Percentiles rank a stretch among this genome's conserved stretches.
phyloP scores from a whole-genome alignment of 306 rosid genomes.

The Ziziphus jujuba region DNA sequence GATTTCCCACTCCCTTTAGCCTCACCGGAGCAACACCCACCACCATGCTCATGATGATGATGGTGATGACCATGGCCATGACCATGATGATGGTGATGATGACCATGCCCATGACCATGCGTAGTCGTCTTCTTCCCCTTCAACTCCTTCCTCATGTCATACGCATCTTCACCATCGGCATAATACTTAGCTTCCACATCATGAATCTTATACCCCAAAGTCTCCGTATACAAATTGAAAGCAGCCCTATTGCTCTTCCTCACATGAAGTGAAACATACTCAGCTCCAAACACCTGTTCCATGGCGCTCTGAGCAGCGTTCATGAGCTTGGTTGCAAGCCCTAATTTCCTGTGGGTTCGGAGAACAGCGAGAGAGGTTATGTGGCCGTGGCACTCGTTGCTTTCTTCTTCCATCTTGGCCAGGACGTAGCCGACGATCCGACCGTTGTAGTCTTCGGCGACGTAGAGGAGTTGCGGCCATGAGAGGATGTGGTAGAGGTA shows the following conservation, averaged over 20 bases:
- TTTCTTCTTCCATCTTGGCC: conserved; percentile 96
- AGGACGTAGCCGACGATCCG: conserved; percentile 92
- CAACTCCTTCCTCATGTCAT: conserved; percentile 95
- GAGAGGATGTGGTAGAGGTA: conserved; percentile 95
- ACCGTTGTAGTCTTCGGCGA: conserved; percentile 95
- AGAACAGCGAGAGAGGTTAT: conserved; percentile 96
- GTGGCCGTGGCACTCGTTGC: conserved; percentile 96
- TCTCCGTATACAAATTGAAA: conserved; percentile 74
- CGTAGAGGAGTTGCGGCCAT: conserved; percentile 97
- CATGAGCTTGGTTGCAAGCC: conserved; percentile 98
- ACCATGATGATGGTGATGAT: conserved; percentile 32
- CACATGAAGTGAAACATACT: conserved; percentile 89
- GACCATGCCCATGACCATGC: conserved; percentile 35
- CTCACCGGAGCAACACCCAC: conserved; percentile 82
- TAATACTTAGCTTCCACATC: conserved; percentile 94
- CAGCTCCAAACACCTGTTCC: conserved; percentile 91
- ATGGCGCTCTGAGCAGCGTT: conserved; percentile 93
- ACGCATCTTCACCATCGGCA: conserved; percentile 97
- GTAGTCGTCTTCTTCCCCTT: conserved; percentile 76
- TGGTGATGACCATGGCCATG: conserved; percentile 42
- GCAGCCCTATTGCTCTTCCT: conserved; percentile 96
- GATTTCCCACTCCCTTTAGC: conserved; percentile 43
- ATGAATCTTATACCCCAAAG: conserved; percentile 86
- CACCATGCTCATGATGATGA: conserved; percentile 61
- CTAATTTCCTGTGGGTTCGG: conserved; percentile 88